These are phyloP conservation scores for Trichocladium antarcticum DNA, from an alignment of 495 filamentous ascomycete species.

Conservation along the genomic window DNA sequence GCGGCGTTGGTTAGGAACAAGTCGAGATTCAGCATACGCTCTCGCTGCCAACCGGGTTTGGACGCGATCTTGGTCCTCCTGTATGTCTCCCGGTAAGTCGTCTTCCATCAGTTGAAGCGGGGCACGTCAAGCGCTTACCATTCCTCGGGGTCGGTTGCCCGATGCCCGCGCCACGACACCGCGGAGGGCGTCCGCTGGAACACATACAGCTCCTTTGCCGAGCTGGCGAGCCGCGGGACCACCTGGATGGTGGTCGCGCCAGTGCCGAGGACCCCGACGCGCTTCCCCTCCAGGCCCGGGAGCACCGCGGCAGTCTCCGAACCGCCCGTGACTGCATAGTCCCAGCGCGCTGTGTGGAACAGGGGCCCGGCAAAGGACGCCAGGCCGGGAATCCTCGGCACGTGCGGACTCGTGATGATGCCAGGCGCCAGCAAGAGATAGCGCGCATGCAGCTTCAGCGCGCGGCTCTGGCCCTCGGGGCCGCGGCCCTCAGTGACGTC, in stretches of 20 bases:
- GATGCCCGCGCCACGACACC: conserved; percentile 40
- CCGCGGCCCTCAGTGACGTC: conserved; percentile 28
- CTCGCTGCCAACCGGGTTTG: conserved; percentile 37
- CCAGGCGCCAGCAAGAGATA: conserved; percentile 33
- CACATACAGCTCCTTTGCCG: conserved; percentile 42
- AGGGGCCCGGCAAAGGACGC: conserved; percentile 35
- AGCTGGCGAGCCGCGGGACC: conserved; percentile 40
- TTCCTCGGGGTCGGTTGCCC: conserved; percentile 36
- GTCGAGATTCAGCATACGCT: conserved; percentile 31
- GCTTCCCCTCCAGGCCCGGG: conserved; percentile 38
- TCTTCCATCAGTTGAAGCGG: neutral
- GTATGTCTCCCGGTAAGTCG: neutral
- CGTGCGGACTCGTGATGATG: conserved; percentile 35
- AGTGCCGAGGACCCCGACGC: conserved; percentile 44
- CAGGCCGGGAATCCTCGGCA: conserved; percentile 36
- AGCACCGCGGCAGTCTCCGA: conserved; percentile 33
- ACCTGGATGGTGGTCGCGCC: conserved; percentile 46
- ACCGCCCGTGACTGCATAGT: conserved; percentile 46
- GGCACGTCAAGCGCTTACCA: conserved; percentile 20
- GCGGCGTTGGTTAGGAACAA: conserved; percentile 18
- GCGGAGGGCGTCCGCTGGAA: conserved; percentile 47
- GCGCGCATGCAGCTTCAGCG: conserved; percentile 24
- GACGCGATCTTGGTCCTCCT: conserved; percentile 28
- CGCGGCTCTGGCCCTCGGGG: conserved; percentile 20
- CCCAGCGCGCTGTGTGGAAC: conserved; percentile 47